These are phyloP conservation scores for Plectosphaerella cucumerina DNA, from an alignment of 2,329 filamentous ascomycete species.

Conservation along the genomic window DNA sequence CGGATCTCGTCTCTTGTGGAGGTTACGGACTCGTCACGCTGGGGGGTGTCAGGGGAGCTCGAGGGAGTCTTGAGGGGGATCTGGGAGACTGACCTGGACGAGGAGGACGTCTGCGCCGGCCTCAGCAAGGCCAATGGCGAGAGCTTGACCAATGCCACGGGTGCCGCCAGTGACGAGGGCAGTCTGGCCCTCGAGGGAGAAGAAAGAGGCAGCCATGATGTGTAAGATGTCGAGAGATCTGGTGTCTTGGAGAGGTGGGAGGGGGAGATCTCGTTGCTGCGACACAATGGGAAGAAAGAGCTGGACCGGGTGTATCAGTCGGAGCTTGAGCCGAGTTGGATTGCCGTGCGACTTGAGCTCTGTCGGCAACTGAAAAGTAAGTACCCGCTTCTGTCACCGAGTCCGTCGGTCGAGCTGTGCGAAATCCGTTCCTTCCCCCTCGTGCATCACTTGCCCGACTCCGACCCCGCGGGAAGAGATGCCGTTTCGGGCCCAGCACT, in stretches of 20 bases:
- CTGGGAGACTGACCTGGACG: slow-evolving; percentile 38
- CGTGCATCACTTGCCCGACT: no score
- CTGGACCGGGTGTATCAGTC: no score
- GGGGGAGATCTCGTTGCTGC: no score
- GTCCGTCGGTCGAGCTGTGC: no score
- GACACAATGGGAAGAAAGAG: no score
- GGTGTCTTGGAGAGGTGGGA: no score
- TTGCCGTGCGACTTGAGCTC: no score
- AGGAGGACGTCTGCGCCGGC: slow-evolving; percentile 54
- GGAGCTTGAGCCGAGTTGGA: no score
- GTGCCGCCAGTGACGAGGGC: slow-evolving; percentile 55
- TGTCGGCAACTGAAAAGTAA: no score
- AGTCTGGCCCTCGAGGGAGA: slow-evolving; percentile 53
- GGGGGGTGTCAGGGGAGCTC: background rate
- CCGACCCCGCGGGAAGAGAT: background rate
- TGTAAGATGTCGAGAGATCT: background rate
- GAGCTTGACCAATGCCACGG: slow-evolving; percentile 53
- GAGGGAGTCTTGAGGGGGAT: background rate
- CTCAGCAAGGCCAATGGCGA: slow-evolving; percentile 54
- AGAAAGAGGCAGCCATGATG: slow-evolving; percentile 35
- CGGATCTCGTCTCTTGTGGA: slow-evolving; percentile 59
- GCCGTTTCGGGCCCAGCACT: background rate
- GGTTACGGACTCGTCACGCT: slow-evolving; percentile 38
- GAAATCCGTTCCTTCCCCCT: no score
- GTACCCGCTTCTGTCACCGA: no score